Conservation (phyloP, 192 early-diverging fungal genomes). For the Podochytrium sp. region DNA sequence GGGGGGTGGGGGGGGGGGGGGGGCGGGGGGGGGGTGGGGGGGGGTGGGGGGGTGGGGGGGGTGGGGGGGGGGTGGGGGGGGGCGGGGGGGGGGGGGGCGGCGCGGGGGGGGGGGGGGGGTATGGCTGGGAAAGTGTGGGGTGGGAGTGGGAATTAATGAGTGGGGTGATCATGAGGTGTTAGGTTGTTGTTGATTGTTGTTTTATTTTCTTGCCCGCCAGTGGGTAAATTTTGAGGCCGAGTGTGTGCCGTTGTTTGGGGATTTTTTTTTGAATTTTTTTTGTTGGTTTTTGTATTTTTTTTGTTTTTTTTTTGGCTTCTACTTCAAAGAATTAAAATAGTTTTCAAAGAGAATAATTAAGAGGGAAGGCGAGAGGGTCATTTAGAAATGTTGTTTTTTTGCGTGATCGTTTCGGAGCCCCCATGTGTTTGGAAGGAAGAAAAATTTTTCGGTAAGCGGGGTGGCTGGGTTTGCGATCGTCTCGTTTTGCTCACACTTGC, state of each 20-base stretch:
- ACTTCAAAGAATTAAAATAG: too few relatives aligned
- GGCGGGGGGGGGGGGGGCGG: background rate
- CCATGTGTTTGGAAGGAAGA: too few relatives aligned
- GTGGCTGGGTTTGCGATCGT: too few relatives aligned
- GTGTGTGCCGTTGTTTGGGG: background rate
- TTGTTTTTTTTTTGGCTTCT: background rate
- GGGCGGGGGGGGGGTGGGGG: background rate
- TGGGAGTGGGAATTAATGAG: background rate
- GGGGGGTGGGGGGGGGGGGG: background rate
- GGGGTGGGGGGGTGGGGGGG: background rate
- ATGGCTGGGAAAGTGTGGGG: background rate
- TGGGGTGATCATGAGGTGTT: background rate
- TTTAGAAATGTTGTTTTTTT: too few relatives aligned
- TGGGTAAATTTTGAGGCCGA: background rate
- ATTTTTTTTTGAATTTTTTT: background rate
- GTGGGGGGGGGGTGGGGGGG: background rate
- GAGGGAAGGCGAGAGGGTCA: too few relatives aligned
- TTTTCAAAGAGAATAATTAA: too few relatives aligned
- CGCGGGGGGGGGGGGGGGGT: background rate
- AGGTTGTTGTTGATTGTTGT: background rate
- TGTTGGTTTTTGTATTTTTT: background rate
- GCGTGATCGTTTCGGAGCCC: too few relatives aligned
- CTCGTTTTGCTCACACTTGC: too few relatives aligned
- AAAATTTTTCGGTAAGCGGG: too few relatives aligned
- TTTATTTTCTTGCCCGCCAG: background rate